Conservation (phyloP, 148 eudicot genomes). For the Beta vulgaris region DNA sequence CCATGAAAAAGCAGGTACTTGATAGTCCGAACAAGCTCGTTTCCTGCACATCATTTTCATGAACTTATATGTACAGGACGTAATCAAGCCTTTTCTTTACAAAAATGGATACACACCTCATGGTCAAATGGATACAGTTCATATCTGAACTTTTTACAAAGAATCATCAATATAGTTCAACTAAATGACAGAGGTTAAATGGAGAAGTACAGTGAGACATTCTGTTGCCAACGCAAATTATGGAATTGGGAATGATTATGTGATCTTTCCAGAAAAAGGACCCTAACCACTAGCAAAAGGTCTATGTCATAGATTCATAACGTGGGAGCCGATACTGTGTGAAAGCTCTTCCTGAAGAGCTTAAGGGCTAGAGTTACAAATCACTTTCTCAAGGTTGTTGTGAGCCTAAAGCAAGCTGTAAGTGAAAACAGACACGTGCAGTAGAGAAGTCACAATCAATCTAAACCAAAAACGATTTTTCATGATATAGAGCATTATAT, state of each 20-base stretch:
- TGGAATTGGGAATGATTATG: neutral
- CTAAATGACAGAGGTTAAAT: slow-evolving; percentile 2
- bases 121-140: neutral
- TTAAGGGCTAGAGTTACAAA: neutral
- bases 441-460: slow-evolving; percentile 4
- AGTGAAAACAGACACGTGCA: neutral
- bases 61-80: neutral
- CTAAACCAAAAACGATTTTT: neutral
- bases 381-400: neutral
- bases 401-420: neutral
- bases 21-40: slow-evolving; percentile 11
- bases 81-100: neutral
- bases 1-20: neutral
- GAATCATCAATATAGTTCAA: neutral
- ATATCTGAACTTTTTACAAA: neutral
- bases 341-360: neutral
- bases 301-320: neutral
- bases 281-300: slow-evolving; percentile 14
- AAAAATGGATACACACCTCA: slow-evolving; percentile 4
- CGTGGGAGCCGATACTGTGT: neutral
- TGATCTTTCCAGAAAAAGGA: neutral
- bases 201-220: neutral
- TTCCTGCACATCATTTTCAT: slow-evolving; percentile 20
- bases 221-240: neutral
- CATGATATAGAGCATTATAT: slow-evolving; percentile 10